These are phyloP conservation scores for Tricholoma furcatifolium DNA, from an alignment of 768 basidiomycete species.

Conservation along the genomic window DNA sequence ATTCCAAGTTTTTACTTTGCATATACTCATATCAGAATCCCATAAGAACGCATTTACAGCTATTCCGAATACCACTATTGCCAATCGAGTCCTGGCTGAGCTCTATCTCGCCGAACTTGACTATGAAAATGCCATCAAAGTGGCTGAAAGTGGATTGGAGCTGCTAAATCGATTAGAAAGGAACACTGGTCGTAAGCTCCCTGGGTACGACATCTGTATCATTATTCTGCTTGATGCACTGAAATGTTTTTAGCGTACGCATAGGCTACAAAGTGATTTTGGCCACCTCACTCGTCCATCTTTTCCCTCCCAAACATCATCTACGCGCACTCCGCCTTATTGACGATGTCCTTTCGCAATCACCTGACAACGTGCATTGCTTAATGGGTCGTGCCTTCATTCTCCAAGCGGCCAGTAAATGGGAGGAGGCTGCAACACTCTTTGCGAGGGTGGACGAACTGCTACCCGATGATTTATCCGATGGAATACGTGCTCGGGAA, in stretches of 20 bases:
- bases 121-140: constrained; percentile 68
- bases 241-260: constrained; percentile 44
- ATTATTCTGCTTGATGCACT: neutral
- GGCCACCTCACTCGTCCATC: constrained; percentile 76
- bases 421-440: constrained; percentile 60
- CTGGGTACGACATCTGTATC: constrained; percentile 37
- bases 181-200: constrained; percentile 54
- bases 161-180: constrained; percentile 52
- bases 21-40: neutral
- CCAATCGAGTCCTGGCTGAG: constrained; percentile 62
- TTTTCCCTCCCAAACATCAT: constrained; percentile 91
- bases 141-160: constrained; percentile 68
- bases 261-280: constrained; percentile 71
- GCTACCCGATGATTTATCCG: constrained; percentile 41
- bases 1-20: neutral
- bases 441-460: constrained; percentile 61
- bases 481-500: constrained; percentile 66
- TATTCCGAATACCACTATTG: constrained; percentile 58
- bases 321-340: constrained; percentile 71
- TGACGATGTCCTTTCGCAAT: constrained; percentile 62
- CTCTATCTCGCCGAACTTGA: constrained; percentile 70
- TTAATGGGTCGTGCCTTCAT: constrained; percentile 79
- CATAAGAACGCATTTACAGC: constrained; percentile 53
- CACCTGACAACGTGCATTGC: constrained; percentile 60
- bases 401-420: constrained; percentile 58